phyloP scores from a whole-genome alignment of 257 asterid species.

The Solanum pennellii region DNA sequence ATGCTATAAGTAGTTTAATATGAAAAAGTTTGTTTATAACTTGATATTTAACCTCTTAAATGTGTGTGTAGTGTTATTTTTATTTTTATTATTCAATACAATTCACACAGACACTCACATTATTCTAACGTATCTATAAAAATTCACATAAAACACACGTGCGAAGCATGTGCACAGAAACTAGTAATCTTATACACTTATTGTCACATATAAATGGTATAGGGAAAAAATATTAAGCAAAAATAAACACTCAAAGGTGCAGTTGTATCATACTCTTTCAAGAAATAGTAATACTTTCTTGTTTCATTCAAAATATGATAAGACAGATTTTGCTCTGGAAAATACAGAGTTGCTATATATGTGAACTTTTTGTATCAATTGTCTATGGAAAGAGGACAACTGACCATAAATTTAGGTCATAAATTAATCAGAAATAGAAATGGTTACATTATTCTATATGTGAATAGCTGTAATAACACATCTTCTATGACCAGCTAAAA shows the following conservation, averaged over 20 bases:
- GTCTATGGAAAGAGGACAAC: background rate
- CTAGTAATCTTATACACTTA: background rate
- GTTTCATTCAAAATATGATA: background rate
- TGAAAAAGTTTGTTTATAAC: too few relatives aligned
- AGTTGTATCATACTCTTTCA: background rate
- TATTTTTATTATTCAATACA: too few relatives aligned
- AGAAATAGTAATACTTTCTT: background rate
- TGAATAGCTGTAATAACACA: background rate
- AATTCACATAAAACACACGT: too few relatives aligned
- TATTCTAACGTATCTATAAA: too few relatives aligned
- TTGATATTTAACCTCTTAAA: too few relatives aligned
- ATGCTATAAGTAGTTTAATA: too few relatives aligned
- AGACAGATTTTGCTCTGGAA: background rate
- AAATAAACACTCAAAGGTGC: background rate
- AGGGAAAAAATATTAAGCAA: background rate
- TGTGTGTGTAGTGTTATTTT: too few relatives aligned
- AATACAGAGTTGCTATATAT: background rate
- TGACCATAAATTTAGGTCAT: background rate
- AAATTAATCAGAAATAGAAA: background rate
- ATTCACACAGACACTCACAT: too few relatives aligned
- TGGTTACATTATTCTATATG: background rate
- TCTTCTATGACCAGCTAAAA: slow-evolving; percentile 31
- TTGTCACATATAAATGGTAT: background rate
- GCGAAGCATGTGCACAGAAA: too few relatives aligned
- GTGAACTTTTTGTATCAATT: background rate